Evolutionary conservation across 306 rosid species (phyloP).

Genomic region (Alnus rubra): DNA sequence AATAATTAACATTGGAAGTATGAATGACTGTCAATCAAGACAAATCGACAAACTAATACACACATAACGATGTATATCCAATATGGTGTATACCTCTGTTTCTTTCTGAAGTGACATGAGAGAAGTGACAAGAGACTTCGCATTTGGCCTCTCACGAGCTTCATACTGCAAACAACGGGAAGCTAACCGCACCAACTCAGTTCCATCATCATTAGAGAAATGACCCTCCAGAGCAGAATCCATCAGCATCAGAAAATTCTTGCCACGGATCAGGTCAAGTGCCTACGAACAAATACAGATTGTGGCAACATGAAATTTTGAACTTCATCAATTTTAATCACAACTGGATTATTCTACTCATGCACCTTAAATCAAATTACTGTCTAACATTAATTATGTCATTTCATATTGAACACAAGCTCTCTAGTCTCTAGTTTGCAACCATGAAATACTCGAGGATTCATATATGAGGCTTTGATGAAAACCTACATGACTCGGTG

Average conservation of each 20-base stretch:
- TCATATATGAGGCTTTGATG: neutral
- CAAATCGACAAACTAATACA: neutral
- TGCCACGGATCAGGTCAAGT: conserved; percentile 88
- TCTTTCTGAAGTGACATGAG: conserved; percentile 86
- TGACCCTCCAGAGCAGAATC: conserved; percentile 95
- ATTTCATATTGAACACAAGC: conserved; percentile 4
- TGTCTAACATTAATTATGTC: neutral
- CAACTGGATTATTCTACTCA: neutral
- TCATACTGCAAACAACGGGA: conserved; percentile 94
- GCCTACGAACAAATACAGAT: conserved; percentile 52
- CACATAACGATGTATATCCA: conserved; percentile 7
- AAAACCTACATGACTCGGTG: conserved; percentile 85
- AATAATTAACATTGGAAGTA: neutral
- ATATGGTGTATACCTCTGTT: conserved; percentile 57
- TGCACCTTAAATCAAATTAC: neutral
- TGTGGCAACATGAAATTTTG: neutral
- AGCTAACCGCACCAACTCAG: conserved; percentile 90
- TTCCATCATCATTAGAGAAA: conserved; percentile 94
- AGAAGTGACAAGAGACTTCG: conserved; percentile 80
- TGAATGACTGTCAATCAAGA: neutral
- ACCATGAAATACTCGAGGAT: neutral
- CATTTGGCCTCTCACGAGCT: conserved; percentile 97
- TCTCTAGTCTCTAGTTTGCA: neutral
- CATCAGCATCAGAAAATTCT: conserved; percentile 91
- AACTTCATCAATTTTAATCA: neutral